Base-by-base conservation (phyloP, 805 yeast species). In the Sugiyamaella mastotermitis region DNA sequence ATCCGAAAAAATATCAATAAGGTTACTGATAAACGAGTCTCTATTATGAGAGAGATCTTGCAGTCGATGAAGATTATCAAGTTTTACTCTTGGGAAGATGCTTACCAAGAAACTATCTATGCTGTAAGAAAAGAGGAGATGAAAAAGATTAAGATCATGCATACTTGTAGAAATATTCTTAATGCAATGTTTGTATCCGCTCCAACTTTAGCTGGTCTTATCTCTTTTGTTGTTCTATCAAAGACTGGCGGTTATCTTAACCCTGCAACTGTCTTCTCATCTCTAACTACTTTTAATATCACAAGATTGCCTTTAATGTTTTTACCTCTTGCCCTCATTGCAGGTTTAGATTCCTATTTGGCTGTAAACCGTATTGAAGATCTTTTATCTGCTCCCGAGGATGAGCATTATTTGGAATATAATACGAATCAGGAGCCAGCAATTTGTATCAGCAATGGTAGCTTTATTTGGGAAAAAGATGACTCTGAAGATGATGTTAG, bases 11-110 rank as follows among this genome's bases (percentile, higher is more conserved):
- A 58, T n/a, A 78, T 84, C 7, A 76, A 76, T 40, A 62, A 61
- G 2, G 73, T 64, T 51, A 88, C 95, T 2, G 97, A 88, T 58
- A 59, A 65, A 15, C 77, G 97, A 53, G 85, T 88, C 16, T 69
- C 76, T 33, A 68, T 75, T 15, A 78, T 86, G 57, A 80, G 83
- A 48, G 97, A 88, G 58, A 74, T 86, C 20, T 66, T 88, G 47
- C 77, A 73, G 53, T 77, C 82, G 47, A 74, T 88, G 70, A 84
- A 83, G 53, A 72, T 81, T 56, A 83, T 88, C 58, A 88, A 88
- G 63, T 83, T 73, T 57, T 88, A 87, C 57, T 83, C 94, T 1
- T 88, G 96, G 96, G 97, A 88, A 61, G 68, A 68, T 22, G 87
- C 96, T 1, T 88, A 85, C 56, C 68, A 69, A 38, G 57, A 68